Evolutionary conservation across 768 basidiomycete species (phyloP).

Genomic region (Boletus sensibilis): DNA sequence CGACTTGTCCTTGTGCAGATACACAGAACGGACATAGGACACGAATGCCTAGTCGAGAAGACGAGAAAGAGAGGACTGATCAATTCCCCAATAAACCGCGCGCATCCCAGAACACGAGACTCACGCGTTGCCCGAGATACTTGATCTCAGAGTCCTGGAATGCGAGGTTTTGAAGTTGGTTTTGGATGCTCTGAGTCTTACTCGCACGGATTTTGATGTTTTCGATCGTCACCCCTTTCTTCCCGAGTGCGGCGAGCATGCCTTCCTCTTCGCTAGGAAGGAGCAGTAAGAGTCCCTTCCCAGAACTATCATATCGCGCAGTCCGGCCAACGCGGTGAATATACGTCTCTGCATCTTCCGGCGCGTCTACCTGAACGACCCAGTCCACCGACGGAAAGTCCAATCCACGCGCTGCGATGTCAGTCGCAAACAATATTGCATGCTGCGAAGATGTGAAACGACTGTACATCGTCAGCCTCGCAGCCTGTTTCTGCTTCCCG

Average conservation of each 20-base stretch:
- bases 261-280: conserved; percentile 92
- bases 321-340: conserved; percentile 97
- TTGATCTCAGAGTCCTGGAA: conserved; percentile 98
- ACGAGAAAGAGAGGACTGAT: neutral
- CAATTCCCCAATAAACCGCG: neutral
- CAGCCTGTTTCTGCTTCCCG: conserved; percentile 95
- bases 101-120: conserved; percentile 25
- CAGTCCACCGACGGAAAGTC: conserved; percentile 97
- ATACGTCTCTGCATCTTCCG: conserved; percentile 97
- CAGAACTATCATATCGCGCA: conserved; percentile 88
- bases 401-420: conserved; percentile 92
- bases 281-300: conserved; percentile 80
- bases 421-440: conserved; percentile 90
- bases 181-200: conserved; percentile 81
- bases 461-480: conserved; percentile 77
- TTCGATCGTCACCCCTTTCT: conserved; percentile 68
- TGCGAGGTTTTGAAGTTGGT: conserved; percentile 86
- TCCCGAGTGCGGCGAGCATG: conserved; percentile 68
- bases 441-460: conserved; percentile 81
- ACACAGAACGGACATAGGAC: conserved; percentile 89
- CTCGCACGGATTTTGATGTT: conserved; percentile 87
- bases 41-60: conserved; percentile 72
- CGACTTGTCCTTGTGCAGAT: conserved; percentile 91
- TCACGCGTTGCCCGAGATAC: conserved; percentile 88
- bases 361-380: conserved; percentile 94